A percentile compares a stretch with the other conserved stretches of the same genome.
Evolutionary conservation across 2,329 filamentous ascomycete species (phyloP).

Genomic region (Trichoderma sp.): DNA sequence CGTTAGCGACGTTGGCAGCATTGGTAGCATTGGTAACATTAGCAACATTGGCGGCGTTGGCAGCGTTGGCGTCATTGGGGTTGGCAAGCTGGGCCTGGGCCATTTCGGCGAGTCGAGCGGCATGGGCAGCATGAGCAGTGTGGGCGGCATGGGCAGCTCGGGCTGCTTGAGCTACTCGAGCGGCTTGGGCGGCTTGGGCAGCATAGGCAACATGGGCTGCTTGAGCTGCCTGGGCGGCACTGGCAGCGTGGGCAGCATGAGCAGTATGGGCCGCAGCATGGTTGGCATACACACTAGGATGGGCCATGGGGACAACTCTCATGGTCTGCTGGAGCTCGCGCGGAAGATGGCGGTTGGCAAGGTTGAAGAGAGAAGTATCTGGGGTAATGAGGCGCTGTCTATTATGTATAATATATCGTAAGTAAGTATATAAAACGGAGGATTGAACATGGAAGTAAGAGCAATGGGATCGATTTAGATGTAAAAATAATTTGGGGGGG

Average conservation of each 20-base stretch:
- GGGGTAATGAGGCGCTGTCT: slow-evolving; percentile 75
- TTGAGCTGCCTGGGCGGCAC: no score
- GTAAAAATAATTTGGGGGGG: no score
- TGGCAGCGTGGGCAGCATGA: not conserved
- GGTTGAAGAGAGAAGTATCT: slow-evolving; percentile 72
- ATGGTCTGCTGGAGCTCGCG: slow-evolving; percentile 80
- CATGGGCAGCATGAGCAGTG: not conserved
- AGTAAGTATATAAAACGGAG: not conserved
- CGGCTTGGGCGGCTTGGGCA: not conserved
- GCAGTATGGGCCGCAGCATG: not conserved
- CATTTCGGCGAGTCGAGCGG: no score
- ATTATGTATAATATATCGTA: slow-evolving; percentile 23
- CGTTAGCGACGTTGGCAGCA: no score
- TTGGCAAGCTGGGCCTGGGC: no score
- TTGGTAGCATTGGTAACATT: no score
- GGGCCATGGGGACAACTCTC: slow-evolving; percentile 56
- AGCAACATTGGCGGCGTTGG: no score
- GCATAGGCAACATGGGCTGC: not conserved
- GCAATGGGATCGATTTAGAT: not conserved
- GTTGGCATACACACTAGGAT: slow-evolving; percentile 30
- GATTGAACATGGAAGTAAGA: not conserved
- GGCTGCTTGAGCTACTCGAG: no score
- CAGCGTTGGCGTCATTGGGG: no score
- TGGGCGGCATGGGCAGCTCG: not conserved
- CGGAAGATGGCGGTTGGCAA: slow-evolving; percentile 80